Conservation (phyloP, 805 yeast species). For the Yueomyces sinensis region DNA sequence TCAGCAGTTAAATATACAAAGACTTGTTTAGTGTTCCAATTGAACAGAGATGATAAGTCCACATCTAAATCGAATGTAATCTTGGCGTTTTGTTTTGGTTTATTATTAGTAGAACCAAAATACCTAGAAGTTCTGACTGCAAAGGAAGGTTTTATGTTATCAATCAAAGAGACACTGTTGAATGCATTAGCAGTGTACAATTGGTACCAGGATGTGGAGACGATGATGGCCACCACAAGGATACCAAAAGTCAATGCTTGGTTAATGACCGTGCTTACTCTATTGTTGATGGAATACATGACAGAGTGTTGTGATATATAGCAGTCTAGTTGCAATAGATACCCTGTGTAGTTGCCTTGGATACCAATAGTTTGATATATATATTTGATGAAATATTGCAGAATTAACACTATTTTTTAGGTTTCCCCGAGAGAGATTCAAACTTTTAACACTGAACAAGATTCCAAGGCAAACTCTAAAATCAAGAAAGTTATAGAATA, state of each 20-base stretch:
- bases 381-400: too few relatives aligned
- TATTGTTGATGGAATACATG: constrained; percentile 32
- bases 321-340: too few relatives aligned
- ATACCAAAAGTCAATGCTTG: constrained; percentile 40
- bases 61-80: constrained; percentile 58
- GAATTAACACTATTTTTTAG: too few relatives aligned
- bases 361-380: too few relatives aligned
- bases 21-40: constrained; percentile 96
- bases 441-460: too few relatives aligned
- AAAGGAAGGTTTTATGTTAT: constrained; percentile 27
- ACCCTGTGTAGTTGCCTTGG: too few relatives aligned
- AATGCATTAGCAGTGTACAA: constrained; percentile 34
- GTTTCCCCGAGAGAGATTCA: too few relatives aligned
- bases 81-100: constrained; percentile 65
- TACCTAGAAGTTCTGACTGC: constrained; percentile 41
- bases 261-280: constrained; percentile 40
- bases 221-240: constrained; percentile 33
- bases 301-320: too few relatives aligned
- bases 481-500: too few relatives aligned
- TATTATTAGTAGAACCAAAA: constrained; percentile 54
- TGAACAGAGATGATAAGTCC: constrained; percentile 71
- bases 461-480: too few relatives aligned
- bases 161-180: constrained; percentile 26
- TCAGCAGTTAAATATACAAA: constrained; percentile 84
- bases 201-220: constrained; percentile 36